Evolutionary conservation across 148 eudicot species (phyloP), one percentile per base, ranked within the genome.

Genomic region (Amaranthus palmeri): DNA sequence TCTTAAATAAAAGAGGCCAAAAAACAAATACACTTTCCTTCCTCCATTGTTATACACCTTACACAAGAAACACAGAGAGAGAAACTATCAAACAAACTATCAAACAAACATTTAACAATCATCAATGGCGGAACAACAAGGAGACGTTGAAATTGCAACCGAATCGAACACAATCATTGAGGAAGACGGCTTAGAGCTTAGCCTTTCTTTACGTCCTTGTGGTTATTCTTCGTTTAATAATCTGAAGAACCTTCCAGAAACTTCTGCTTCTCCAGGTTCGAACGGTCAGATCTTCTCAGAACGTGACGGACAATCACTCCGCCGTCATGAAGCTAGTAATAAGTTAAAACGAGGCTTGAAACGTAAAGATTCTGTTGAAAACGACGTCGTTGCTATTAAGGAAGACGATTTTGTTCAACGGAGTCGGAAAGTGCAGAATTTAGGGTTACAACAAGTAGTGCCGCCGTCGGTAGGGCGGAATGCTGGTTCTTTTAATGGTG

Each of bases 161-260:
- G 44, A 46, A 10, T 12, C 60, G 43, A 8, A 36, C 15, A 42
- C 68, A 54, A 58, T 57, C 55, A 65, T 78, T 61, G 76, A 73
- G 13, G 87, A 77, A 10, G 78, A 84, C 41, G 88, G 78, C 51
- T 70, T 83, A 66, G 92, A 86, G 78, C 83, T 89, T 68, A 82
- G 84, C 63, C 80, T 89, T 60, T 87, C 79, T 18, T 65, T 87
- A 59, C 68, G 80, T 25, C 75, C 71, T 4, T 42, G 5, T 12
- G 6, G 54, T 14, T 4, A 51, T 8, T 42, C 73, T 0, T 54
- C 49, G 0, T 57, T 43, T 1, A 9, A 4, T 7, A 47, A 10
- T 17, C 47, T 10, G 18, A 15, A 45, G 9, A 40, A 60, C 46
- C 14, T 61, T 69, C 68, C 36, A 18, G 75, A 54, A 69, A 3